Evolutionary conservation across 2,329 filamentous ascomycete genomes (phyloP).

Genomic region (Scedosporium apiospermum): DNA sequence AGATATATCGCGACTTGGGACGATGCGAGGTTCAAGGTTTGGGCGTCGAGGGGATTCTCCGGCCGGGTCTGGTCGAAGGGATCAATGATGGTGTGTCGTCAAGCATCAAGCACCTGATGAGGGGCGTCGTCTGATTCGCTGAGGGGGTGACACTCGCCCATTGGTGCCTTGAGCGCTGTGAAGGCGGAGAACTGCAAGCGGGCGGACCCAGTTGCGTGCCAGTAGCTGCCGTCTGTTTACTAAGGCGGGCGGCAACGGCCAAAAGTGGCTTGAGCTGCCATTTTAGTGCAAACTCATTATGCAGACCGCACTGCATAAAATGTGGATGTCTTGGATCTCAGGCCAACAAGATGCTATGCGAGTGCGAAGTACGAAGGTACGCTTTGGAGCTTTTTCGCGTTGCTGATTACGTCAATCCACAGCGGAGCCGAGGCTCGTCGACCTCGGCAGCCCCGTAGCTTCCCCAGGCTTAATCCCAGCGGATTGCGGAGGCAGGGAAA

Average conservation of each 20-base stretch:
- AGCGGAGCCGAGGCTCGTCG: not conserved
- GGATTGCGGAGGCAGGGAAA: too few species aligned
- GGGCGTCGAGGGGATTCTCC: not conserved
- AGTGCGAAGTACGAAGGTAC: too few species aligned
- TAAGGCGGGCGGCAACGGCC: not conserved
- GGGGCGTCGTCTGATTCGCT: not conserved
- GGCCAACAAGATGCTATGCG: too few species aligned
- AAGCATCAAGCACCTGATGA: conserved; percentile 4
- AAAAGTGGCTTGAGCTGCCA: not conserved
- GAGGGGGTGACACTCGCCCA: not conserved
- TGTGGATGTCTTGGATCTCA: too few species aligned
- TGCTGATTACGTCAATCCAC: not conserved
- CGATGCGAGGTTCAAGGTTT: not conserved
- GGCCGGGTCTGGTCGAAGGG: not conserved
- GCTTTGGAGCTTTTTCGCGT: not conserved
- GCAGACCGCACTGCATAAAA: too few species aligned
- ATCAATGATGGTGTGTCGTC: not conserved
- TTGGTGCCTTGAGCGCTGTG: not conserved
- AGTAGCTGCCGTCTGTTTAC: not conserved
- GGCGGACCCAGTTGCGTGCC: too few species aligned
- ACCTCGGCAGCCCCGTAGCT: too few species aligned
- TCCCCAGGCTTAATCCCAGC: too few species aligned
- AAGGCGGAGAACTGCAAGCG: not conserved
- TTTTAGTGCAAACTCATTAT: too few species aligned
- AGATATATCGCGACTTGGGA: not conserved